Base-by-base conservation (phyloP, 1,284 basidiomycete genomes). In the Puccinia horiana region DNA sequence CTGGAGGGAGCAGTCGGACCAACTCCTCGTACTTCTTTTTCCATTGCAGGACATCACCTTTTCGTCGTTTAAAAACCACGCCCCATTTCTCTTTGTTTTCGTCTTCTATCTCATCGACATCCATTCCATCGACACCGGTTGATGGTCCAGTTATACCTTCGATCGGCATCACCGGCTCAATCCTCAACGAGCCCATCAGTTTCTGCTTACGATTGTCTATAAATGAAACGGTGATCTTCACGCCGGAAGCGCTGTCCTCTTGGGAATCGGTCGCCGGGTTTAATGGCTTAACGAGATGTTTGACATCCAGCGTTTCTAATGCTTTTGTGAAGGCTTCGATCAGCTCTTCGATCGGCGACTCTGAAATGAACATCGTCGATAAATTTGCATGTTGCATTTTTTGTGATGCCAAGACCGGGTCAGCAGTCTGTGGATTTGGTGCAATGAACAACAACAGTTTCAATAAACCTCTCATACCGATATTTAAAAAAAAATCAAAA, bases 301-400 rank as follows among this genome's bases (percentile, higher is more conserved):
- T 70, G 23, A 80, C 67, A 20, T n/a, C 20, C 16, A 72, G 37
- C 0, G 6, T 37, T 32, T 72, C 67, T 29, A 80, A 54, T 44
- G 77, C 67, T 40, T 58, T 2, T 14, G 67, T 58, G 52, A 80
- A 80, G n/a, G 65, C 67, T 54, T 52, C 37, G 32, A 80, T 61
- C 35, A 80, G 42, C 3, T 52, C 54, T 26, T 72, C 49, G 23
- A 80, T 80, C 20, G 77, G 26, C 8, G 77, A 80, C 42, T 80
- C 63, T n/a, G 77, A 80, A 52, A 80, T 80, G 42, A 80, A 80
- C 67, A 80, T 70, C 26, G 65, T 80, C 52, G 65, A 72, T 56
- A 67, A 32, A 44, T 80, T 80, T 14, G 67, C 67, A 61, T 80
- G 77, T 47, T 67, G 67, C 77, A 80, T 80, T 56, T 80, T 80